These are phyloP conservation scores for Lasiodiplodia theobromae DNA, from an alignment of 2,329 filamentous ascomycete genomes.

Conservation along the genomic window DNA sequence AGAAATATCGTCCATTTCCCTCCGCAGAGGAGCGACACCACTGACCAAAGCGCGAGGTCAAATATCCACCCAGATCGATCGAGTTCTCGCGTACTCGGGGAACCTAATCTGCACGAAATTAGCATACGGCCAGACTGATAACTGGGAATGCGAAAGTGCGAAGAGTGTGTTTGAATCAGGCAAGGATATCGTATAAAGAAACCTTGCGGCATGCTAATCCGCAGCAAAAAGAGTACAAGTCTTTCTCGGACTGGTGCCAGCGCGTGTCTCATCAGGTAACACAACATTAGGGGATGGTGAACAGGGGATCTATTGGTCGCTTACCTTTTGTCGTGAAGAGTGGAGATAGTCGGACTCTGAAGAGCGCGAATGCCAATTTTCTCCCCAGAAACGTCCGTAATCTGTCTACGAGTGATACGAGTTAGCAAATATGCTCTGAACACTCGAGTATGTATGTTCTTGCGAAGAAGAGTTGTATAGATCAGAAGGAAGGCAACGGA, in stretches of 20 bases:
- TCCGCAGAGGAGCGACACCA: background rate
- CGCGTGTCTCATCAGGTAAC: conserved; percentile 61
- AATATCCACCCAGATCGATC: background rate
- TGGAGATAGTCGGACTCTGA: background rate
- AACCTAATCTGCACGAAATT: background rate
- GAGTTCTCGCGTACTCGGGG: background rate
- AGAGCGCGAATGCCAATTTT: background rate
- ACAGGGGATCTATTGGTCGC: background rate
- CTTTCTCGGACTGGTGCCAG: conserved; percentile 67
- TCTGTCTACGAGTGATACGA: background rate
- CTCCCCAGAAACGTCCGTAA: background rate
- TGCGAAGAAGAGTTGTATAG: conserved; percentile 21
- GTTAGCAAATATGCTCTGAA: conserved; percentile 10
- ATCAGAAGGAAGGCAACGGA: conserved; percentile 99
- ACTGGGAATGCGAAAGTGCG: background rate
- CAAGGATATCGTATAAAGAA: conserved; percentile 34
- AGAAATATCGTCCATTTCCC: background rate
- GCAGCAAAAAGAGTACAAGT: conserved; percentile 62
- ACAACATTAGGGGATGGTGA: background rate
- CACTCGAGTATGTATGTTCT: background rate
- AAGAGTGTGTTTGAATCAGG: conserved; percentile 7
- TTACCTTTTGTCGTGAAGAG: background rate
- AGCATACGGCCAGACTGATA: background rate
- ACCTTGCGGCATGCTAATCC: conserved; percentile 53
- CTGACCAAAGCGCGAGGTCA: background rate